Base-by-base conservation (phyloP, 2,329 filamentous ascomycete species). In the Cordyceps militaris region DNA sequence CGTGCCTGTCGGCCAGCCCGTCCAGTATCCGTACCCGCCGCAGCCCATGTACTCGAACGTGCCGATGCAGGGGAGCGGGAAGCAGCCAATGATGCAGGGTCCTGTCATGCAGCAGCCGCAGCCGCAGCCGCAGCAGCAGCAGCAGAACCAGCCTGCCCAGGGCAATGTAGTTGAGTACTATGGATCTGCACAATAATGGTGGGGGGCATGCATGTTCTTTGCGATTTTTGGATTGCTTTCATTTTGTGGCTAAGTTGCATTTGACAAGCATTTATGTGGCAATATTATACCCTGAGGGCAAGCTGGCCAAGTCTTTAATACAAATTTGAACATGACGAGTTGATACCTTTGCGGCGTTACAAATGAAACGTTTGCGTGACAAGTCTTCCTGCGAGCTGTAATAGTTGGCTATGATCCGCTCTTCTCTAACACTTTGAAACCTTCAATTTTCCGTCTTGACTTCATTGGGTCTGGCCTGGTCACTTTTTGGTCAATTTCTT, bases 141-240 rank as follows among this genome's bases (percentile, higher is more conserved):
- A 13, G 11, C 42, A 46, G 23, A 21, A 14, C 4, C 42, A 48
- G 28, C 43, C 30, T 13, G 52, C 43, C 6, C 53, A 42, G n/a
- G 44, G 43, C 1, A 48, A 48, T 4, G 43, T 56, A 2, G 13
- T 56, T 28, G 53, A 56, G 44, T 56, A 56, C 19, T 56, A 56
- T 32, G 53, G 53, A 8, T 34, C 24, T 3, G 23, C 53, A 3
- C 43, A 32, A 7, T 56, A 56, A 11, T n/a, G 48, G 14, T 7
- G 9, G 8, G 11, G 6, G 4, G 6, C 3, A 2, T 19, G 34
- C n/a, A 40, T 40, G 7, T 19, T 6, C 10, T 8, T 49, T 5
- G 9, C 47, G 3, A 36, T 4, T 24, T n/a, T 24, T 21, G 40
- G 6, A 21, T 21, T 49, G 16, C 16, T 19, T 47, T 19, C 9